Evolutionary conservation across 305 asterid species (phyloP).

Genomic region (Nicotiana rustica): DNA sequence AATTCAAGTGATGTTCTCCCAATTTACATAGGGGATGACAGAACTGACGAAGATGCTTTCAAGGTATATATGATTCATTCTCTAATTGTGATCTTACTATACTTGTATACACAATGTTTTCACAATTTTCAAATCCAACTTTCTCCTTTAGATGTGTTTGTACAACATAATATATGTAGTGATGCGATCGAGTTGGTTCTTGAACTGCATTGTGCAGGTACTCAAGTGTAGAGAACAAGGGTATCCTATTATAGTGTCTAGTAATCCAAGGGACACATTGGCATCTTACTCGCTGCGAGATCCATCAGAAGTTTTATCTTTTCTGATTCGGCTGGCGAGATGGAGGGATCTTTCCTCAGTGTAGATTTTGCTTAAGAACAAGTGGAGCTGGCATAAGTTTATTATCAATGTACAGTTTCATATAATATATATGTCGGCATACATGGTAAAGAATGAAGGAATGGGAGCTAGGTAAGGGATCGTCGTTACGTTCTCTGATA

Average conservation of each 20-base stretch:
- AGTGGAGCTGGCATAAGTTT: conserved; percentile 17
- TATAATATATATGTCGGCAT: background rate
- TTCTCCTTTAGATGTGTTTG: background rate
- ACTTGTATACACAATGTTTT: background rate
- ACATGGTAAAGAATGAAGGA: background rate
- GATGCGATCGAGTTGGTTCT: background rate
- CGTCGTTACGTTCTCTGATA: background rate
- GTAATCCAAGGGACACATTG: conserved; percentile 63
- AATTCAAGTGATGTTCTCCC: conserved; percentile 63
- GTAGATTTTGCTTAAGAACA: background rate
- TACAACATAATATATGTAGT: background rate
- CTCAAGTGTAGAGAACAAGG: conserved; percentile 60
- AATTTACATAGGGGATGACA: conserved; percentile 79
- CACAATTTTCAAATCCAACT: background rate
- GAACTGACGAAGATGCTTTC: conserved; percentile 93
- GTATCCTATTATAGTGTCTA: conserved; percentile 68
- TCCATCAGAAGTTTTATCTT: conserved; percentile 67
- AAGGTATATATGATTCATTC: conserved; percentile 49
- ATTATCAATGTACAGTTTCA: background rate
- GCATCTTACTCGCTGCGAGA: conserved; percentile 69
- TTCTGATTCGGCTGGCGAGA: conserved; percentile 57
- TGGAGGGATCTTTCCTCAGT: conserved; percentile 41
- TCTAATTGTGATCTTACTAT: no score
- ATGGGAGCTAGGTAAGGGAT: background rate
- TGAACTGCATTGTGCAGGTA: conserved; percentile 47